Base-by-base conservation (phyloP, 2,329 filamentous ascomycete genomes). In the Claviceps quebecensis region DNA sequence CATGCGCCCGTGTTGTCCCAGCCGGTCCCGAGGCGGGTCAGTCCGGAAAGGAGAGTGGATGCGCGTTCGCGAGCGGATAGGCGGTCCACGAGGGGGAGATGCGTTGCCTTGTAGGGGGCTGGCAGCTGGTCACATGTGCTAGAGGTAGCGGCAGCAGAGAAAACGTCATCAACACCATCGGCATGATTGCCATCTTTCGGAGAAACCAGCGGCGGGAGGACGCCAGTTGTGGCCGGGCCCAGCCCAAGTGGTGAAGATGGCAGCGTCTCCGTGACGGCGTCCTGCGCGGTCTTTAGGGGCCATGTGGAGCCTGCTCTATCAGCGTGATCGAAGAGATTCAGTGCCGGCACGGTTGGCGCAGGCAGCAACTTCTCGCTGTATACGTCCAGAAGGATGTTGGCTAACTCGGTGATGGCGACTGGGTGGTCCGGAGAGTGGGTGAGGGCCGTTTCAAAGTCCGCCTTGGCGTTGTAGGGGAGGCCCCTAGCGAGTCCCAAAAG, bases 1-100 rank as follows among this genome's bases (percentile, higher is more conserved):
- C 93, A 98, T 5, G 91, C 93, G 63, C 97, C 93, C 0, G 87
- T 83, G 64, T 84, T 80, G 66, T 96, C 91, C 93, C 93, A 98
- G 0, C 88, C 87, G 13, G 74, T 76, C 8, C 91, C 91, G 8
- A 90, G 77, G 64, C 89, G 94, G 2, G 90, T 97, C 50, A 97
- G 71, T 0, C 81, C 80, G 0, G 85, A 86, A 2, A 98, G 73
- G 16, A 98, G 75, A 13, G 83, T 85, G 62, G 89, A 93, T 0
- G 93, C 93, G 48, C 93, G 79, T 63, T 97, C 93, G 19, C 91
- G 81, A 16, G 90, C 87, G 3, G 90, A 87, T n/a, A 97, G 78
- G 11, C 89, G 81, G 64, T 93, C 89, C 37, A 88, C 74, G 16
- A 84, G 76, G 16, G 84, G 85, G 4, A 89, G 75, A 1, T 81